A percentile compares a stretch with the other conserved stretches of the same genome.
Conservation (phyloP, 495 filamentous ascomycete species). For the Hypoxylon lienhwacheense region DNA sequence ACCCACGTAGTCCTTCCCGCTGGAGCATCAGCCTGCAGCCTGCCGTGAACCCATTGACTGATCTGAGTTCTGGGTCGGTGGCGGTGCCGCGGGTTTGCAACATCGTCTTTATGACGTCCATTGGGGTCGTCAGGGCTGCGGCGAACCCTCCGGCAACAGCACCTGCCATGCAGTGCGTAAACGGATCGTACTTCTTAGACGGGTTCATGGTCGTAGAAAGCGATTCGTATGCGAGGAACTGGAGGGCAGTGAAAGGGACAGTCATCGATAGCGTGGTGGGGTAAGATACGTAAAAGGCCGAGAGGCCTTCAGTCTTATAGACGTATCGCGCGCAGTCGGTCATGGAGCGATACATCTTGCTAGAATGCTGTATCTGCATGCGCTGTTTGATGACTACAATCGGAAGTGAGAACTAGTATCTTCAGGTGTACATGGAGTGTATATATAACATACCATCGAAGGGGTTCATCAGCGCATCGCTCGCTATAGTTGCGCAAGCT, state of each 20-base stretch:
- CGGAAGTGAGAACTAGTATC: slow-evolving; percentile 17
- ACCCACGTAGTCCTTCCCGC: slow-evolving; percentile 81
- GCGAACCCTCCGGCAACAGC: slow-evolving; percentile 91
- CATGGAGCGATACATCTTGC: slow-evolving; percentile 76
- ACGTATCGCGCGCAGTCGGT: slow-evolving; percentile 81
- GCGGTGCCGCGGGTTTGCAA: slow-evolving; percentile 89
- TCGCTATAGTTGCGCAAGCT: slow-evolving; percentile 91
- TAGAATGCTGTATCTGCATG: slow-evolving; percentile 97
- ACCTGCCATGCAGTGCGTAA: slow-evolving; percentile 89
- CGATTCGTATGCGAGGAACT: slow-evolving; percentile 96
- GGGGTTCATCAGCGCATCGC: slow-evolving; percentile 98
- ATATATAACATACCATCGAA: slow-evolving; percentile 79
- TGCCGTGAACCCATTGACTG: slow-evolving; percentile 78
- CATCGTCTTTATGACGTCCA: slow-evolving; percentile 97
- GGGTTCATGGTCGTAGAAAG: slow-evolving; percentile 94
- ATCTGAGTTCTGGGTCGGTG: slow-evolving; percentile 76
- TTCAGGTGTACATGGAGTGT: not conserved
- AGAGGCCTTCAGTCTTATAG: slow-evolving; percentile 82
- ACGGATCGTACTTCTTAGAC: slow-evolving; percentile 77
- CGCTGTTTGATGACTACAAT: slow-evolving; percentile 92
- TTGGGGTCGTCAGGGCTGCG: slow-evolving; percentile 88
- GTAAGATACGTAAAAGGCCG: slow-evolving; percentile 97
- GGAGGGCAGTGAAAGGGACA: slow-evolving; percentile 92
- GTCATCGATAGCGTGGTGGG: slow-evolving; percentile 98
- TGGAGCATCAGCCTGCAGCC: slow-evolving; percentile 81